Evolutionary conservation across 768 basidiomycete genomes (phyloP), one percentile per base, ranked within the genome.

Genomic region (Boletus rubropictus): DNA sequence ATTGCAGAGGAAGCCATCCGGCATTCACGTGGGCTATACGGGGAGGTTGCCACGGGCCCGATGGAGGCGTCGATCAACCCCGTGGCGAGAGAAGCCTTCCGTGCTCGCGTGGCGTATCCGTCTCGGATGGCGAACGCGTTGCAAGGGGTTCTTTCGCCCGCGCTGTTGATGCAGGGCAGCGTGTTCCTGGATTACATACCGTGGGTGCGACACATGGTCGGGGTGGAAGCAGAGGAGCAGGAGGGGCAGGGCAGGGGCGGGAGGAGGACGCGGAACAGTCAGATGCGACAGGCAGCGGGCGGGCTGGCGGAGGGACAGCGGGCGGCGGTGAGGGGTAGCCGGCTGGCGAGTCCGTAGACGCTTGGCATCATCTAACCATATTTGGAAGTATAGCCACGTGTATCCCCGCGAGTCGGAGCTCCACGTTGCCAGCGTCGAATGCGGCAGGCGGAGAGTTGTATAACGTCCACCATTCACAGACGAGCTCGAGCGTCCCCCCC

Each of bases 121-220:
- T n/a, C n/a, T n/a, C n/a, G n/a, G n/a, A n/a, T n/a, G n/a, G n/a
- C n/a, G n/a, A n/a, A n/a, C n/a, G n/a, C n/a, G n/a, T n/a, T n/a
- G n/a, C n/a, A n/a, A n/a, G n/a, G n/a, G n/a, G n/a, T n/a, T n/a
- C n/a, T n/a, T n/a, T n/a, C n/a, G n/a, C n/a, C n/a, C n/a, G n/a
- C n/a, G n/a, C n/a, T n/a, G n/a, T n/a, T n/a, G n/a, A n/a, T n/a
- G n/a, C n/a, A n/a, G n/a, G n/a, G n/a, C n/a, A n/a, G n/a, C n/a
- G n/a, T 85, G 49, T 74, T 77, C 56, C 62, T 83, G 59, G 87
- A 94, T 39, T 86, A 89, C 65, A 67, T 79, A 54, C 84, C 90
- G 27, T 77, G 75, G 66, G 69, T 90, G 40, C 72, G 82, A 49
- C 58, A 68, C 49, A 85, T 94, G 62, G 79, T 86, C 33, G 65